Evolutionary conservation across 441 rosid species (phyloP).

Genomic region (Metrosideros polymorpha): DNA sequence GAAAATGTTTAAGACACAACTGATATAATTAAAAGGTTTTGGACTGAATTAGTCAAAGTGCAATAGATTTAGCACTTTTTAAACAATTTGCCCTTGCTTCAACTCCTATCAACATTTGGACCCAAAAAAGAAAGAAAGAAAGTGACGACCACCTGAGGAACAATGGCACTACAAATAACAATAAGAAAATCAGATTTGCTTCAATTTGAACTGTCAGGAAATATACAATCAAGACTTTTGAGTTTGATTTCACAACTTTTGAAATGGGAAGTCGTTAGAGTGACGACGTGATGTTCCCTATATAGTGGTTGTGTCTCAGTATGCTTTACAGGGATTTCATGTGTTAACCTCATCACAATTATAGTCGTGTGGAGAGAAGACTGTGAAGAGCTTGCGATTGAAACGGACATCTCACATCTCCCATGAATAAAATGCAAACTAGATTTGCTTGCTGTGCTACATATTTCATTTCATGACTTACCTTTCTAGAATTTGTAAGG

Average conservation of each 20-base stretch:
- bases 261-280: background rate
- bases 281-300: background rate
- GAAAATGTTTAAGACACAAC: too few species aligned
- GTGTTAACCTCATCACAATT: background rate
- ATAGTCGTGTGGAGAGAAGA: background rate
- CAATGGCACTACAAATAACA: background rate
- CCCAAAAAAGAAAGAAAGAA: background rate
- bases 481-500: background rate
- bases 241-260: background rate
- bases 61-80: too few species aligned
- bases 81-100: too few species aligned
- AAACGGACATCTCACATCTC: background rate
- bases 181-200: background rate
- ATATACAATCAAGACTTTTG: background rate
- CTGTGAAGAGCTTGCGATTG: background rate
- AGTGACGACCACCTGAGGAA: background rate
- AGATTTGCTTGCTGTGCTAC: background rate
- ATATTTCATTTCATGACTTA: background rate
- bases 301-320: background rate
- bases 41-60: too few species aligned
- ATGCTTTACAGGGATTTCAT: background rate
- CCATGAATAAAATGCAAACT: background rate
- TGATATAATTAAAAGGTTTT: too few species aligned
- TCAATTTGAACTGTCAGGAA: background rate
- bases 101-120: background rate